phyloP scores from a whole-genome alignment of 2,329 filamentous ascomycete genomes.

The Neofusicoccum kwambonambiense region DNA sequence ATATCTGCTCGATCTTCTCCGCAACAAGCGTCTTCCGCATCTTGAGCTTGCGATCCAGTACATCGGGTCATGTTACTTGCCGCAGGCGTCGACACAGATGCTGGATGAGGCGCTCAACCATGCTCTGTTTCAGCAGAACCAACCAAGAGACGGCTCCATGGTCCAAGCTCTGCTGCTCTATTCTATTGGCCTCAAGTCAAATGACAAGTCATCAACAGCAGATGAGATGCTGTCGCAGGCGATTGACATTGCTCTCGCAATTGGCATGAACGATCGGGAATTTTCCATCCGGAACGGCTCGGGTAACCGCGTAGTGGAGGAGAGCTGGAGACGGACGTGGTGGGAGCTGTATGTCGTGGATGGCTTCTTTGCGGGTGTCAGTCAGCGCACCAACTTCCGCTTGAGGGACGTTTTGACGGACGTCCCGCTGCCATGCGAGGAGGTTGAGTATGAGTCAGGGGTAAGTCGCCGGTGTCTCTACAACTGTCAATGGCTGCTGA shows the following conservation, averaged over 20 bases:
- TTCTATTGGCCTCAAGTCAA: conserved; percentile 75
- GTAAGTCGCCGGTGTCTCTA: conserved; percentile 26
- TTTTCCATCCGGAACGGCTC: conserved; percentile 66
- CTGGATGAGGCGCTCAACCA: conserved; percentile 42
- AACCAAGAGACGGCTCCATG: conserved; percentile 49
- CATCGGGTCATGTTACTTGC: conserved; percentile 55
- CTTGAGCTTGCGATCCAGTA: conserved; percentile 57
- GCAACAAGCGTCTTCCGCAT: conserved; percentile 39
- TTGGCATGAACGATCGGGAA: conserved; percentile 70
- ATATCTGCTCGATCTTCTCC: conserved; percentile 41
- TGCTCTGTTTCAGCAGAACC: conserved; percentile 31
- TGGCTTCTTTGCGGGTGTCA: conserved; percentile 79
- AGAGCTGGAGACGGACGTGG: conserved; percentile 86
- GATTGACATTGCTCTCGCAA: conserved; percentile 69
- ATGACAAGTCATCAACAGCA: conserved; percentile 68
- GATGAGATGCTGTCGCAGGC: conserved; percentile 65
- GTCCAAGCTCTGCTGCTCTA: conserved; percentile 78
- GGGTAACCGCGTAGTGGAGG: conserved; percentile 68
- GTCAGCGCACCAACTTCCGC: conserved; percentile 67
- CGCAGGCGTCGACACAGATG: conserved; percentile 44
- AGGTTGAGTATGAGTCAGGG: conserved; percentile 61
- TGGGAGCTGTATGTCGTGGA: conserved; percentile 84
- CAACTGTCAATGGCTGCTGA: neutral
- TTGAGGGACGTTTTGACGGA: conserved; percentile 66
- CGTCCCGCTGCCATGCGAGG: conserved; percentile 77